Conservation (phyloP, 148 eudicot genomes). For the Salicornia ramosissima region DNA sequence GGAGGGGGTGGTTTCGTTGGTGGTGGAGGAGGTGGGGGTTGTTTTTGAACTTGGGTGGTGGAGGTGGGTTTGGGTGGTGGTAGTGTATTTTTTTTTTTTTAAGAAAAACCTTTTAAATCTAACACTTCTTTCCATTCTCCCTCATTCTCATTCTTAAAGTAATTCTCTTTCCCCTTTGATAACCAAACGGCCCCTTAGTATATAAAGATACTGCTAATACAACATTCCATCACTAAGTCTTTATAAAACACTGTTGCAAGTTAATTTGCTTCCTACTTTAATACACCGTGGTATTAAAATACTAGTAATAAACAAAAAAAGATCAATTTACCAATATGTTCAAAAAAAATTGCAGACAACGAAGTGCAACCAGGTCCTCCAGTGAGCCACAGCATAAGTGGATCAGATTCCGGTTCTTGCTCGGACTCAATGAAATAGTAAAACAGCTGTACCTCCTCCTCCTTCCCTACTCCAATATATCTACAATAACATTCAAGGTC, state of each 20-base stretch:
- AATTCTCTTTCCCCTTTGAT: too few relatives aligned
- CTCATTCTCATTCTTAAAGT: too few relatives aligned
- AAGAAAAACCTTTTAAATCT: neutral
- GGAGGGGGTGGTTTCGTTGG: too few relatives aligned
- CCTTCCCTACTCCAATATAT: conserved; percentile 14
- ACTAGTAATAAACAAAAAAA: neutral
- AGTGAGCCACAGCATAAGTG: conserved; percentile 14
- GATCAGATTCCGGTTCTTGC: conserved; percentile 8
- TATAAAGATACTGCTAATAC: too few relatives aligned
- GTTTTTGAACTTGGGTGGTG: too few relatives aligned
- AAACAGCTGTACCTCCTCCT: conserved; percentile 14
- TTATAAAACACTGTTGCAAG: neutral
- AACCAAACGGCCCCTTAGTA: too few relatives aligned
- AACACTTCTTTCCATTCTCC: too few relatives aligned
- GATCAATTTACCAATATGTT: conserved; percentile 10
- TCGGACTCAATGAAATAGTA: conserved; percentile 8
- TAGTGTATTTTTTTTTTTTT: too few relatives aligned
- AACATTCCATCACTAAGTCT: too few relatives aligned
- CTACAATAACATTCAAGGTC: neutral
- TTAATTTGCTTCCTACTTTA: neutral
- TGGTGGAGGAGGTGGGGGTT: too few relatives aligned
- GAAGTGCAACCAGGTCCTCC: conserved; percentile 19
- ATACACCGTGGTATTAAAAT: neutral
- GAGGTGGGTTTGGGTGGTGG: too few relatives aligned
- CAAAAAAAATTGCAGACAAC: conserved; percentile 7